phyloP scores from a whole-genome alignment of 2,329 filamentous ascomycete genomes.

The Colletotrichum viniferum region DNA sequence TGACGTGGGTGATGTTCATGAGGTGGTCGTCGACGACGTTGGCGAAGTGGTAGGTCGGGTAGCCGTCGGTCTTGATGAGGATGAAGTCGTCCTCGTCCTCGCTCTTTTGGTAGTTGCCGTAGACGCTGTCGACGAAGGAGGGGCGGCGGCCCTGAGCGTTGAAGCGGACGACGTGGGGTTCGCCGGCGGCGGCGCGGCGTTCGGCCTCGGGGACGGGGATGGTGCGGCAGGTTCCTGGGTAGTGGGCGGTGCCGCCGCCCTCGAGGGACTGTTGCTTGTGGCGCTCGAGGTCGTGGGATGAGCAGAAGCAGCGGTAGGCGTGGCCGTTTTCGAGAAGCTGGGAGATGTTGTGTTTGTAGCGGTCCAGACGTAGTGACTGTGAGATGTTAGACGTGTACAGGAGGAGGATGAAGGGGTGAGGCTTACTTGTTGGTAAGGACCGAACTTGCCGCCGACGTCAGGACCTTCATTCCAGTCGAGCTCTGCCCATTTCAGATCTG shows the following conservation, averaged over 20 bases:
- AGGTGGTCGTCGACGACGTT: conserved; percentile 96
- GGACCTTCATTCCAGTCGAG: conserved; percentile 96
- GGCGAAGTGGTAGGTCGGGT: conserved; percentile 95
- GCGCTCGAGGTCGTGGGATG: conserved; percentile 69
- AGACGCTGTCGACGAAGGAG: conserved; percentile 78
- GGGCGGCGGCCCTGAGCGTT: conserved; percentile 65
- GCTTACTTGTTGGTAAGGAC: conserved; percentile 82
- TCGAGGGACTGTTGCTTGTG: conserved; percentile 68
- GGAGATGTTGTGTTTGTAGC: conserved; percentile 75
- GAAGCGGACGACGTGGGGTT: conserved; percentile 79
- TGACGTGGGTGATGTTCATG: conserved; percentile 96
- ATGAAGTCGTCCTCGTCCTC: conserved; percentile 79
- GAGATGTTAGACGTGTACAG: neutral
- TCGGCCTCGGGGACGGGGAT: conserved; percentile 72
- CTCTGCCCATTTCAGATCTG: conserved; percentile 87
- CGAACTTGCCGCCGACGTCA: conserved; percentile 77
- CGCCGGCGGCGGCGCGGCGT: conserved; percentile 69
- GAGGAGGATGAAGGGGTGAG: neutral
- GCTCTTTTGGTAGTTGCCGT: conserved; percentile 67
- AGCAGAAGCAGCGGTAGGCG: conserved; percentile 95
- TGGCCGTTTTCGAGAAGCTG: conserved; percentile 71
- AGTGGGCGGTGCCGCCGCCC: conserved; percentile 45
- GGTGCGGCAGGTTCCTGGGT: conserved; percentile 72
- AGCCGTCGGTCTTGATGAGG: conserved; percentile 87
- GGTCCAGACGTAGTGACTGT: conserved; percentile 76